Conservation (phyloP, 257 asterid genomes). For the Handroanthus guayacan region DNA sequence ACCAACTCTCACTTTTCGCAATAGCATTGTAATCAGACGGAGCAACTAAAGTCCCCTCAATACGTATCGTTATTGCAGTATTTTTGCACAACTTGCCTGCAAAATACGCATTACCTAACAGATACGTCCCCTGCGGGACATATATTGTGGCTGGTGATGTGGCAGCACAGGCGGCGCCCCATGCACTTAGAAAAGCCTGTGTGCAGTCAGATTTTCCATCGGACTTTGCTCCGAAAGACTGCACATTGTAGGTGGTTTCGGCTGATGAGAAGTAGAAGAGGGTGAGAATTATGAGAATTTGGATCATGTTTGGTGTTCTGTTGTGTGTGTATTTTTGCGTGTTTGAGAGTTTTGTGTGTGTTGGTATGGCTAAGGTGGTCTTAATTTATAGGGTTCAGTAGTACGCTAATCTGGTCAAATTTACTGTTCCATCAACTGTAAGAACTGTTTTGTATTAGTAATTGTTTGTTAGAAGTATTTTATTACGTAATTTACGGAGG, state of each 20-base stretch:
- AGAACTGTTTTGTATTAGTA: conserved; percentile 27
- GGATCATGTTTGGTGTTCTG: conserved; percentile 8
- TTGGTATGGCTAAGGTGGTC: conserved; percentile 13
- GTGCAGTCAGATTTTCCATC: conserved; percentile 52
- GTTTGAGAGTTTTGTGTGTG: not conserved
- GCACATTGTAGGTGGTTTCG: conserved; percentile 42
- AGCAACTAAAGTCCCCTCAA: conserved; percentile 65
- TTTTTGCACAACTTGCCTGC: conserved; percentile 56
- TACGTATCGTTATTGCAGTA: conserved; percentile 44
- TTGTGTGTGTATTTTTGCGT: not conserved
- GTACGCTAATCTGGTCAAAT: conserved; percentile 24
- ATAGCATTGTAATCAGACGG: conserved; percentile 56
- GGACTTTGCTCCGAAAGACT: conserved; percentile 50
- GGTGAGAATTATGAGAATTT: conserved; percentile 26
- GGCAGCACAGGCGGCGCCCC: conserved; percentile 63
- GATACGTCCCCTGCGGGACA: conserved; percentile 59
- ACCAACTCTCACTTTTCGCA: conserved; percentile 50
- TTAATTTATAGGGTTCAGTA: conserved; percentile 23
- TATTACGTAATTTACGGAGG: conserved; percentile 35
- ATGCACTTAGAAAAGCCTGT: conserved; percentile 50
- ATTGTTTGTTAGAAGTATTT: conserved; percentile 8
- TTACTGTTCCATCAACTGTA: conserved; percentile 22
- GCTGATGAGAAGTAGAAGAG: conserved; percentile 32
- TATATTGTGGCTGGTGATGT: conserved; percentile 43
- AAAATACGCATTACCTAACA: conserved; percentile 36